Evolutionary conservation across 352 stramenopile species (phyloP).

Genomic region (Phytopythium helicoides): DNA sequence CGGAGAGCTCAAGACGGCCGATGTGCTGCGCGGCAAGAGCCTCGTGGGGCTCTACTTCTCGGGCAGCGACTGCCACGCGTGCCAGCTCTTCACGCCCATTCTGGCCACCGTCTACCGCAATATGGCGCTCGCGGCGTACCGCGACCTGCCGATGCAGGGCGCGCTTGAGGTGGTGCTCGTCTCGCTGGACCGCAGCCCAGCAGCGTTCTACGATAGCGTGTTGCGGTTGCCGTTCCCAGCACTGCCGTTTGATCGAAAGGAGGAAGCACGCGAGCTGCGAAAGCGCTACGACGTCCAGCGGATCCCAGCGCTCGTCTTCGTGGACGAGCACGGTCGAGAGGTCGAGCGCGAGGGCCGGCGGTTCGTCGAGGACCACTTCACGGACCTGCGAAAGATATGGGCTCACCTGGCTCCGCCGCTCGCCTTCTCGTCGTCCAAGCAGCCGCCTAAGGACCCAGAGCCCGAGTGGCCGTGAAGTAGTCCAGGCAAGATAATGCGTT

Average conservation of each 20-base stretch:
- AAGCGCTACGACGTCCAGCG: slow-evolving; percentile 70
- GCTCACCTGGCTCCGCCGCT: slow-evolving; percentile 32
- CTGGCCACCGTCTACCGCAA: slow-evolving; percentile 61
- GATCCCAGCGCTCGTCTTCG: slow-evolving; percentile 67
- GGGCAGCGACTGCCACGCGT: slow-evolving; percentile 52
- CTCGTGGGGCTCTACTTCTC: slow-evolving; percentile 70
- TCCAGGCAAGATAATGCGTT: too few species aligned
- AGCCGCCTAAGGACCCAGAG: not conserved
- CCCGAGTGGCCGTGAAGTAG: slow-evolving; percentile 28
- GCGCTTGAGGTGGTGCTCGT: slow-evolving; percentile 62
- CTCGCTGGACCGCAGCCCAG: slow-evolving; percentile 51
- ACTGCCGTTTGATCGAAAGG: slow-evolving; percentile 47
- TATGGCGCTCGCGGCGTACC: slow-evolving; percentile 62
- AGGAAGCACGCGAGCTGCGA: slow-evolving; percentile 54
- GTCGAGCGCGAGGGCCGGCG: slow-evolving; percentile 61
- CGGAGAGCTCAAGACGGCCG: slow-evolving; percentile 42
- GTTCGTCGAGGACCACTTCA: slow-evolving; percentile 64
- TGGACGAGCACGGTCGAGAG: slow-evolving; percentile 56
- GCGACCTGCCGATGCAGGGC: slow-evolving; percentile 49
- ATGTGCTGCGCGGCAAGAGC: slow-evolving; percentile 52
- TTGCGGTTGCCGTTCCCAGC: slow-evolving; percentile 61
- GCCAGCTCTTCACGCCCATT: slow-evolving; percentile 60
- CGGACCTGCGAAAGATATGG: slow-evolving; percentile 61
- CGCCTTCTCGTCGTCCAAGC: slow-evolving; percentile 2
- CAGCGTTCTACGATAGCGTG: slow-evolving; percentile 54